Percentiles rank a stretch among this genome's conserved stretches.
phyloP scores from a whole-genome alignment of 2,329 filamentous ascomycete species.

The Phyllosticta citrichinensis region DNA sequence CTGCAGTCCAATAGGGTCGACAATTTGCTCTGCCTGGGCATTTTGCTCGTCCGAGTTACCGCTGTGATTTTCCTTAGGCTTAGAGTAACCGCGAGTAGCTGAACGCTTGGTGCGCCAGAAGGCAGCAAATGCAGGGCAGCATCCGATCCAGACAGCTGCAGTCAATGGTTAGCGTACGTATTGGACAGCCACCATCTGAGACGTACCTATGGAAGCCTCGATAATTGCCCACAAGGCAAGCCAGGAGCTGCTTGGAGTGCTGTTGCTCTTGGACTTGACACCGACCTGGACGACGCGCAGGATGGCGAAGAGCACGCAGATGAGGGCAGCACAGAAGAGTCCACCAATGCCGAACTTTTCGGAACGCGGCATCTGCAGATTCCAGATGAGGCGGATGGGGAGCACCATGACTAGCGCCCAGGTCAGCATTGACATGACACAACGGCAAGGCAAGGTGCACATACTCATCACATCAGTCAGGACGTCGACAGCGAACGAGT shows the following conservation, averaged over 20 bases:
- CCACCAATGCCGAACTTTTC: constrained; percentile 26
- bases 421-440: background rate
- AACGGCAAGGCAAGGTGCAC: background rate
- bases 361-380: constrained; percentile 23
- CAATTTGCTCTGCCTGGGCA: background rate
- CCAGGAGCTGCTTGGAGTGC: constrained; percentile 25
- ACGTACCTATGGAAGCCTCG: constrained; percentile 27
- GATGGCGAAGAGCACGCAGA: constrained; percentile 20
- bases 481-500: constrained; percentile 26
- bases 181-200: background rate
- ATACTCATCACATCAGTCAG: constrained; percentile 28
- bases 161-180: background rate
- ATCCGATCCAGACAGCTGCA: constrained; percentile 19
- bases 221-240: constrained; percentile 28
- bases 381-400: constrained; percentile 27
- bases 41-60: background rate
- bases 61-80: constrained; percentile 1
- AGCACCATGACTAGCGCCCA: constrained; percentile 26
- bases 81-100: constrained; percentile 13
- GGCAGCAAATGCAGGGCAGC: constrained; percentile 16
- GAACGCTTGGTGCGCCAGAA: constrained; percentile 12
- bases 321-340: constrained; percentile 18
- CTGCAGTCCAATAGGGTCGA: background rate
- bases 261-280: constrained; percentile 17
- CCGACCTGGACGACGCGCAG: constrained; percentile 25